These are phyloP conservation scores for Cantharellus cinnabarinus DNA, from an alignment of 768 basidiomycete species.

Conservation along the genomic window DNA sequence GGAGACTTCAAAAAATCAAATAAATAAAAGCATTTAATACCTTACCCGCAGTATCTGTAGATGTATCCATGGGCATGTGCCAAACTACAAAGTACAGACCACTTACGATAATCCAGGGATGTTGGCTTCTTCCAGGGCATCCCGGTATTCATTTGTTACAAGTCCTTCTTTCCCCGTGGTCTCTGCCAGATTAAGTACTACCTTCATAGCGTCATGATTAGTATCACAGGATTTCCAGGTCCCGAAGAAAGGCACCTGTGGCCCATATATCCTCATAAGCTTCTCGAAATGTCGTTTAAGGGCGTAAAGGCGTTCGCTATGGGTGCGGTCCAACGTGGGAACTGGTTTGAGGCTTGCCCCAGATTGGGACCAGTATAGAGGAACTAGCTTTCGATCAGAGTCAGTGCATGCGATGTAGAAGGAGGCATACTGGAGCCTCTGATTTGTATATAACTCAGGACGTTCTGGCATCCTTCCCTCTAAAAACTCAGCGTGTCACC, in stretches of 20 bases:
- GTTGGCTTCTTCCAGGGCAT: slow-evolving; percentile 38
- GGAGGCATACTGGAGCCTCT: slow-evolving; percentile 63
- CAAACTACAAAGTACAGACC: background rate
- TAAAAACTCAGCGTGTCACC: slow-evolving; percentile 16
- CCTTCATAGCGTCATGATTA: slow-evolving; percentile 22
- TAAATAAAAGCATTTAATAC: no score
- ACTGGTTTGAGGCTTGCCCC: slow-evolving; percentile 78
- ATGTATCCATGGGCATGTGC: background rate
- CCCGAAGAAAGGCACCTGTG: slow-evolving; percentile 11
- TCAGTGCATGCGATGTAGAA: background rate
- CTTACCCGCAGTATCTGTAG: background rate
- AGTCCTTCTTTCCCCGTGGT: slow-evolving; percentile 70
- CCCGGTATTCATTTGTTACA: slow-evolving; percentile 59
- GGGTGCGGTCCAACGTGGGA: slow-evolving; percentile 60
- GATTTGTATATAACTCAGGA: slow-evolving; percentile 78
- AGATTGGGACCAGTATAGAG: slow-evolving; percentile 80
- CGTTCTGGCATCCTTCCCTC: slow-evolving; percentile 55
- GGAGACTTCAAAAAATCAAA: no score
- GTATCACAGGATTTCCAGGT: background rate
- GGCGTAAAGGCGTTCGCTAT: slow-evolving; percentile 46
- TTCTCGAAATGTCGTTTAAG: slow-evolving; percentile 55
- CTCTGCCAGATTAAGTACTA: slow-evolving; percentile 78
- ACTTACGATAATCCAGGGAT: slow-evolving; percentile 33
- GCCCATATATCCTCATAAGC: slow-evolving; percentile 49
- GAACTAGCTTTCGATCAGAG: slow-evolving; percentile 29